Evolutionary conservation across 2,329 filamentous ascomycete genomes (phyloP).

Genomic region (Dryadomyces quercus-mongolicae): DNA sequence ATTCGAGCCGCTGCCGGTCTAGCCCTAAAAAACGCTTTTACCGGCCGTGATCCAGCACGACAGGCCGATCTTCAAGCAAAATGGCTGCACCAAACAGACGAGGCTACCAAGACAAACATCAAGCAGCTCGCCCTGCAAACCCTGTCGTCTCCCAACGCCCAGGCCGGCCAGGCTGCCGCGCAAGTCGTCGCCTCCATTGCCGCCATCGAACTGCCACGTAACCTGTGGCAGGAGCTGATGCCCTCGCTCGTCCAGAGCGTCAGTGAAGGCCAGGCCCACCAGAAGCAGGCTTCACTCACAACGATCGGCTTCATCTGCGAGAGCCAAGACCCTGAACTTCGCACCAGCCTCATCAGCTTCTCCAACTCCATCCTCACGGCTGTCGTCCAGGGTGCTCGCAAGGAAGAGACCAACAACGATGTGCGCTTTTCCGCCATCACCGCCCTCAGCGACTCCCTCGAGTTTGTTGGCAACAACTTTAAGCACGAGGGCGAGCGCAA

Average conservation of each 20-base stretch:
- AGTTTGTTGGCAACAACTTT: constrained; percentile 97
- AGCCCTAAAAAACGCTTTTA: constrained; percentile 96
- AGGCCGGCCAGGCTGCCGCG: constrained; percentile 79
- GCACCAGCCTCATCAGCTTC: constrained; percentile 68
- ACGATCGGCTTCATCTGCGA: constrained; percentile 99
- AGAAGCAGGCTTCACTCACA: constrained; percentile 89
- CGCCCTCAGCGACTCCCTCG: constrained; percentile 87
- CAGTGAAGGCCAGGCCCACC: constrained; percentile 69
- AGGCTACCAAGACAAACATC: constrained; percentile 72
- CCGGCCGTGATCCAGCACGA: constrained; percentile 76
- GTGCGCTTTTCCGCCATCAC: constrained; percentile 88
- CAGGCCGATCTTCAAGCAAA: constrained; percentile 84
- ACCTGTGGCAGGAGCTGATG: constrained; percentile 92
- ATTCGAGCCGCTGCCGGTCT: constrained; percentile 92
- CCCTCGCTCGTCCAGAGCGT: constrained; percentile 82
- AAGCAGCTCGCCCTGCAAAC: constrained; percentile 88
- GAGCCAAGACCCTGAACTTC: constrained; percentile 77
- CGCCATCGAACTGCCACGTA: constrained; percentile 81
- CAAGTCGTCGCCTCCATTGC: constrained; percentile 95
- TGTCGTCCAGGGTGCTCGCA: constrained; percentile 92
- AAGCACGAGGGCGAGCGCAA: constrained; percentile 98
- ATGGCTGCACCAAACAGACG: constrained; percentile 78
- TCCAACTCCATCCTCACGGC: constrained; percentile 97
- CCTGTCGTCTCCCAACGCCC: constrained; percentile 62
- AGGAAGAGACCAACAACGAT: constrained; percentile 86